phyloP scores from a whole-genome alignment of 352 stramenopile species.

The Globisporangium solare region DNA sequence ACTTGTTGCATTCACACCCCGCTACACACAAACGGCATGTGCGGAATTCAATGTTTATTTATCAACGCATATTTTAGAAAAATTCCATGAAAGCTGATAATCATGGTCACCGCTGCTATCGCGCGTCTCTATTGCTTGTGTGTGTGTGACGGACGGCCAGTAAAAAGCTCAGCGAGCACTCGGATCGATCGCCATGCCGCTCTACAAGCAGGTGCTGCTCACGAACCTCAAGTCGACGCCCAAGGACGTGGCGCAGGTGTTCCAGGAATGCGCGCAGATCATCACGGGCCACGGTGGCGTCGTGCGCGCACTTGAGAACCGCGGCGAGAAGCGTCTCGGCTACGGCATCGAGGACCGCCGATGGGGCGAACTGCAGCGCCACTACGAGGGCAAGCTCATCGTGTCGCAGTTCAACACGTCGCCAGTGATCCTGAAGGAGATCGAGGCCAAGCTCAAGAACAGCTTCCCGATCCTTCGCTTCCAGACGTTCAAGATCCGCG shows the following conservation, averaged over 20 bases:
- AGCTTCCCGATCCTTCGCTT: constrained; percentile 83
- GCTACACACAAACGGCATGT: not conserved
- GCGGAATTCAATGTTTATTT: not conserved
- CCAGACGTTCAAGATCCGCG: constrained; percentile 82
- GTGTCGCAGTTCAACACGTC: constrained; percentile 85
- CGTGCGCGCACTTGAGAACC: constrained; percentile 74
- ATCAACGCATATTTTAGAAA: too few species aligned
- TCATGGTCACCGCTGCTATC: not conserved
- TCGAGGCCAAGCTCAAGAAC: constrained; percentile 84
- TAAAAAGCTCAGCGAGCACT: not conserved
- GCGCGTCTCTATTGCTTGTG: not conserved
- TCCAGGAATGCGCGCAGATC: constrained; percentile 74
- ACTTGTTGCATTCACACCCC: not conserved
- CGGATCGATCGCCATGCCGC: constrained; percentile 45
- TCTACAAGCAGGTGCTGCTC: constrained; percentile 88
- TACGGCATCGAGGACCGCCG: constrained; percentile 83
- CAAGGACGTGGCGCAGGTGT: constrained; percentile 76
- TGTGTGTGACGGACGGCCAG: too few species aligned
- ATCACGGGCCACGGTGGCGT: constrained; percentile 68
- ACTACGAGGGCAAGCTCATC: constrained; percentile 84
- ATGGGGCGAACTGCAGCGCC: constrained; percentile 80
- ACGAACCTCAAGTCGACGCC: constrained; percentile 86
- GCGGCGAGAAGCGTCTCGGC: constrained; percentile 75
- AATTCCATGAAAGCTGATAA: too few species aligned
- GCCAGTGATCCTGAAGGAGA: constrained; percentile 53